phyloP scores from a whole-genome alignment of 2,329 filamentous ascomycete genomes.

The Cladosporium colombiae region DNA sequence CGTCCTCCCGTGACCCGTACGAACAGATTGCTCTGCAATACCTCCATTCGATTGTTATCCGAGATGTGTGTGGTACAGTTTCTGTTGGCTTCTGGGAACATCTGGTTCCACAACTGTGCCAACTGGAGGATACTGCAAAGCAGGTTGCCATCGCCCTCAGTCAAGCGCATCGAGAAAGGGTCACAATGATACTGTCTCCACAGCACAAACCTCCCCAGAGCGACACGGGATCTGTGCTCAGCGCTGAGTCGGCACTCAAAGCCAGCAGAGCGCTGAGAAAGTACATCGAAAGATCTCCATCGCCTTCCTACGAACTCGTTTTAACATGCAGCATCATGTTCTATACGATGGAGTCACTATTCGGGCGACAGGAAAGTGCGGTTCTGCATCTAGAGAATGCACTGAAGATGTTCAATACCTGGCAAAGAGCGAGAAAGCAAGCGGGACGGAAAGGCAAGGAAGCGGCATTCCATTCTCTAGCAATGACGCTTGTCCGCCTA shows the following conservation, averaged over 20 bases:
- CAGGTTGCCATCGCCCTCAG: neutral
- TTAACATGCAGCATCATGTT: neutral
- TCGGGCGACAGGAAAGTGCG: neutral
- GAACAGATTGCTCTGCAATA: conserved; percentile 1
- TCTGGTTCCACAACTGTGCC: neutral
- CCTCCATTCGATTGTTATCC: neutral
- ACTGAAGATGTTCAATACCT: neutral
- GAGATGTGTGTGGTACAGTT: neutral
- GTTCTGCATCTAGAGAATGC: neutral
- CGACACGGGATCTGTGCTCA: neutral
- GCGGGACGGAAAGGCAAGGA: neutral
- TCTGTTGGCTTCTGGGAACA: neutral
- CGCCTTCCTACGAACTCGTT: neutral
- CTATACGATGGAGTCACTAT: neutral
- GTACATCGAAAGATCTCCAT: neutral
- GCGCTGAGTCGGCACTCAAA: neutral
- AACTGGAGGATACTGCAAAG: neutral
- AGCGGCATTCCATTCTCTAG: neutral
- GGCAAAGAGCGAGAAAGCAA: neutral
- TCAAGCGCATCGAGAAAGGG: neutral
- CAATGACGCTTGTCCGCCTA: neutral
- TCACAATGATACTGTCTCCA: neutral
- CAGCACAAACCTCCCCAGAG: neutral
- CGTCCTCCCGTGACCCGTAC: neutral
- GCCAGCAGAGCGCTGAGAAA: neutral